A percentile compares a stretch with the other conserved stretches of the same genome.
Conservation (phyloP, 805 yeast genomes). For the Lipomyces yamadae region DNA sequence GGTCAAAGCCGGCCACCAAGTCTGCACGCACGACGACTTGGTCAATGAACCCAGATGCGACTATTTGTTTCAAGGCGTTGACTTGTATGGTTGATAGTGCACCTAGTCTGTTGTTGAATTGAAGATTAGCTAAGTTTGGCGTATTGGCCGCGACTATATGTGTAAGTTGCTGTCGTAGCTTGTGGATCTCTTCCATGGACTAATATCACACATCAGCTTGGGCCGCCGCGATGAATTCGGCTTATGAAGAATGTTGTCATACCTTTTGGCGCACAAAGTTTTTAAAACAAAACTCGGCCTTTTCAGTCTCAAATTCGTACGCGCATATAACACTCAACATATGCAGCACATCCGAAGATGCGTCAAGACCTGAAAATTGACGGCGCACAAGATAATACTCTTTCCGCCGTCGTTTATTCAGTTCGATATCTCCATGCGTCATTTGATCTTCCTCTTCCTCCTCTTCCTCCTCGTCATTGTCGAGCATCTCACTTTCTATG, state of each 20-base stretch:
- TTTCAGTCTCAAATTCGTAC: slow-evolving; percentile 67
- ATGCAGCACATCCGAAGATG: slow-evolving; percentile 73
- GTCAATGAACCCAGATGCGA: slow-evolving; percentile 90
- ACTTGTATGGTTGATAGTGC: slow-evolving; percentile 61
- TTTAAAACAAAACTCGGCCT: slow-evolving; percentile 55
- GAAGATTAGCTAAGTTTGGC: slow-evolving; percentile 15
- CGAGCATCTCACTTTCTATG: slow-evolving; percentile 44
- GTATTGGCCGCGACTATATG: slow-evolving; percentile 69
- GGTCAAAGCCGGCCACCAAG: slow-evolving; percentile 53
- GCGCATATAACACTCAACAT: slow-evolving; percentile 86
- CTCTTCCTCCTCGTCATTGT: slow-evolving; percentile 43
- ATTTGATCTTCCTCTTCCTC: slow-evolving; percentile 38
- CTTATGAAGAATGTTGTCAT: neutral
- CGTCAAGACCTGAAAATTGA: slow-evolving; percentile 63
- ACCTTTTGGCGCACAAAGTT: slow-evolving; percentile 77
- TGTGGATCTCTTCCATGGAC: slow-evolving; percentile 77
- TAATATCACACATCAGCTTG: neutral
- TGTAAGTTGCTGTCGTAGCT: slow-evolving; percentile 78
- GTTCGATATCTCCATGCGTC: slow-evolving; percentile 43
- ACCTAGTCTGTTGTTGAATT: slow-evolving; percentile 36
- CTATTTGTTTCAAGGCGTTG: slow-evolving; percentile 83
- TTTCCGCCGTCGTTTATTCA: slow-evolving; percentile 47
- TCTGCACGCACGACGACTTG: slow-evolving; percentile 88
- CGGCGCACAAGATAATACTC: slow-evolving; percentile 63
- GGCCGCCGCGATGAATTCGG: neutral